Base-by-base conservation (phyloP, 345 rosid species). In the Streptanthus diversifolius region DNA sequence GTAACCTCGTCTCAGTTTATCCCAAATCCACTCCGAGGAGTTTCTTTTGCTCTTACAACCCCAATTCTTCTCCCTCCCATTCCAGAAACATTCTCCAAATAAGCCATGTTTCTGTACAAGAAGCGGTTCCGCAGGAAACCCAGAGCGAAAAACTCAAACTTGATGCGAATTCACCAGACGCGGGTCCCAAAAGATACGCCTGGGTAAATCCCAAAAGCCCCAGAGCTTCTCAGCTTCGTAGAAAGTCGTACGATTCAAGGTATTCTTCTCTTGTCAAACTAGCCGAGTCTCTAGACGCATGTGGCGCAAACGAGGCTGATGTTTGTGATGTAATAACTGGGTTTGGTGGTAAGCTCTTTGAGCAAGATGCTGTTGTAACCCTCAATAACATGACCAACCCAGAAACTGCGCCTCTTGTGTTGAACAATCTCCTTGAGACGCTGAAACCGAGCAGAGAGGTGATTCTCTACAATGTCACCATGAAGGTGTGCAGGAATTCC, bases 171-270 rank as follows among this genome's bases (percentile, higher is more conserved):
- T n/a, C 36, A 68, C 82, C 84, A 30, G 78, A 58, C n/a, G 56
- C 49, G 3, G 68, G 74, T 48, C 37, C 66, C 15, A 86, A 83
- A 74, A 79, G 82, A 73, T 74, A 81, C 81, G 75, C 80, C 47
- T 89, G 97, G 97, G 91, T 93, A 70, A 93, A 93, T 68, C 97
- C 98, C 70, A 85, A 74, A 3, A 90, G 95, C 73, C 87, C 91
- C 64, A 74, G 85, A 83, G 95, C 96, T 77, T 80, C 90, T 2
- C 81, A 74, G 66, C 90, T 90, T n/a, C 80, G 80, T 75, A 25
- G 79, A 36, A 73, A 75, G 13, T 86, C 97, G 4, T 85, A 89
- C 55, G 92, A 89, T 54, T 82, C 96, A n/a, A 86, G 90, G 95
- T 90, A 91, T 54, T 52, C 81, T 66, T 89, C 84, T 61, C 88